Conservation (phyloP, 2,329 filamentous ascomycete genomes). For the Lecanosticta acicola region DNA sequence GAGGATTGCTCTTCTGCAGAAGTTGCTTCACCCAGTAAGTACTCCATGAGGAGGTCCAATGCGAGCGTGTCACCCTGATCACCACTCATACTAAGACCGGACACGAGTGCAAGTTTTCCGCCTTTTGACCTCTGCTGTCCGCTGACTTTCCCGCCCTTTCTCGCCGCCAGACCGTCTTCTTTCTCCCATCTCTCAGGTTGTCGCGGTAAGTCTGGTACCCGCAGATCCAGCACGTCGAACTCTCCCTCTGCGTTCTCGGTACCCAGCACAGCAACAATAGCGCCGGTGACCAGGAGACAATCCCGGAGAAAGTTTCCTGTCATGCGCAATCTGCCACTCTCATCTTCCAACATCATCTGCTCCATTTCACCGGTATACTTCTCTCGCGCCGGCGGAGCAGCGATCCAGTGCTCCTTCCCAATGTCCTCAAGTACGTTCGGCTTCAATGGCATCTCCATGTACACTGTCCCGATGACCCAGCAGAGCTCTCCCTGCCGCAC, state of each 20-base stretch:
- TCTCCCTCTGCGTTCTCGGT: conserved; percentile 90
- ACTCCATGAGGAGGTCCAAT: conserved; percentile 76
- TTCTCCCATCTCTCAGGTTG: conserved; percentile 77
- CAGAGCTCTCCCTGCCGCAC: conserved; percentile 92
- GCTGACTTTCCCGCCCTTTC: conserved; percentile 33
- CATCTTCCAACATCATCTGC: conserved; percentile 84
- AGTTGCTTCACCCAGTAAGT: conserved; percentile 74
- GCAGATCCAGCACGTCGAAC: conserved; percentile 85
- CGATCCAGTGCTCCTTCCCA: conserved; percentile 90
- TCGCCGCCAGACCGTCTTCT: conserved; percentile 44
- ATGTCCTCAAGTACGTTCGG: conserved; percentile 95
- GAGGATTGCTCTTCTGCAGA: conserved; percentile 55
- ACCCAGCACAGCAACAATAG: conserved; percentile 88
- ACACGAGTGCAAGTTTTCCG: conserved; percentile 80
- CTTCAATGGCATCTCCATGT: conserved; percentile 95
- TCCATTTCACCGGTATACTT: conserved; percentile 44
- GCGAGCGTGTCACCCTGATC: conserved; percentile 67
- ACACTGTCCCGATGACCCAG: conserved; percentile 91
- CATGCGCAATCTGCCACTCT: conserved; percentile 80
- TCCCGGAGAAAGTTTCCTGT: conserved; percentile 64
- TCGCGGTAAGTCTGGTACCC: conserved; percentile 76
- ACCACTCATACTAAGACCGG: conserved; percentile 78
- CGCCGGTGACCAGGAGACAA: conserved; percentile 79
- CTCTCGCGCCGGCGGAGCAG: conserved; percentile 67
- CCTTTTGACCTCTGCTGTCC: conserved; percentile 41